Conservation (phyloP, 345 rosid genomes). For the Eucalyptus tenuipes region DNA sequence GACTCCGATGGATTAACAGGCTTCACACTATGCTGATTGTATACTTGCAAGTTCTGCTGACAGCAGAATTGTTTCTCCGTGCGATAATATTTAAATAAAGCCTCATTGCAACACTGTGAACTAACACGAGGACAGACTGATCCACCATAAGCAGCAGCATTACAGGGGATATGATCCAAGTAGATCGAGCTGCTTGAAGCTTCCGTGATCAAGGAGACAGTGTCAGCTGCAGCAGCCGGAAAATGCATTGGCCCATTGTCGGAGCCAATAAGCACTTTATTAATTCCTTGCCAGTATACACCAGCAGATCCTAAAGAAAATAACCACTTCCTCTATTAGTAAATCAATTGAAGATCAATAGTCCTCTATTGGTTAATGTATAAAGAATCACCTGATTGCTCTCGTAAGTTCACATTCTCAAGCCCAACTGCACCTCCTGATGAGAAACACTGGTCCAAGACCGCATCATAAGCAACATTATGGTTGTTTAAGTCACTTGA, state of each 20-base stretch:
- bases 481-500: not conserved
- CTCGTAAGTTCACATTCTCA: not conserved
- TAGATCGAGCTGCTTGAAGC: not conserved
- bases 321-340: not conserved
- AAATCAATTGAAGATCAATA: not conserved
- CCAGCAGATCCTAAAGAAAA: not conserved
- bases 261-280: not conserved
- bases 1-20: not conserved
- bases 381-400: not conserved
- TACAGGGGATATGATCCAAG: not conserved
- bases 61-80: not conserved
- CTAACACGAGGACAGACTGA: not conserved
- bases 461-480: not conserved
- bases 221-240: not conserved
- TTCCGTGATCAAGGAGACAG: not conserved
- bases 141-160: constrained; percentile 2
- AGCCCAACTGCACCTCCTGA: not conserved
- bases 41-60: not conserved
- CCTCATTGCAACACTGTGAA: not conserved
- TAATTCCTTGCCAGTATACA: not conserved
- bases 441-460: not conserved
- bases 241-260: not conserved
- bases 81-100: not conserved
- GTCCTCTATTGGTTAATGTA: not conserved
- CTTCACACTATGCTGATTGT: not conserved